Percentiles rank a stretch among this genome's conserved stretches.
Evolutionary conservation across 2,329 filamentous ascomycete genomes (phyloP).

Genomic region (Ophiognomonia clavigignenti-juglandacearum): DNA sequence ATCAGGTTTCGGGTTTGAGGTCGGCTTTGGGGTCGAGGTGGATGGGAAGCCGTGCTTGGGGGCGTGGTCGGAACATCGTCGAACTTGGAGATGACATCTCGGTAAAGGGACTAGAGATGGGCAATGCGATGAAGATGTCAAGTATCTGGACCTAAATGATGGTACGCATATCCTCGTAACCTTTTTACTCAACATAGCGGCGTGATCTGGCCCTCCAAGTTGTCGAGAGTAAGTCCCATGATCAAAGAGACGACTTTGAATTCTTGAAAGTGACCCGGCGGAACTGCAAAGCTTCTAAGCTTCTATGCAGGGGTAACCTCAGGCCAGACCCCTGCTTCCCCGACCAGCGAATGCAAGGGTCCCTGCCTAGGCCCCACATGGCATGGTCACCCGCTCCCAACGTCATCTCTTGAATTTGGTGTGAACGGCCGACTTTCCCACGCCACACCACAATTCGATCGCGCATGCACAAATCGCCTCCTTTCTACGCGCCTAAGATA

Average conservation of each 20-base stretch:
- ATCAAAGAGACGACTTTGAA: neutral
- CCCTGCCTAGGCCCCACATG: neutral
- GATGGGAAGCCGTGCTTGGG: constrained; percentile 9
- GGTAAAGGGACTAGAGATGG: neutral
- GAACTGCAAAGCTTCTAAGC: neutral
- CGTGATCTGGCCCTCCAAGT: neutral
- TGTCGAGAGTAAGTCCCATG: neutral
- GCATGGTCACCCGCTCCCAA: neutral
- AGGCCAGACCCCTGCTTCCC: no score
- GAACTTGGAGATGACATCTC: neutral
- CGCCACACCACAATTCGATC: neutral
- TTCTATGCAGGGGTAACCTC: no score
- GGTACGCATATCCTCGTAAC: constrained; percentile 17
- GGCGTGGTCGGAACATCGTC: constrained; percentile 26
- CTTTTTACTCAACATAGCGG: constrained; percentile 24
- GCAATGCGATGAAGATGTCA: neutral
- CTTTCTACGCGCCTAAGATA: neutral
- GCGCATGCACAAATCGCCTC: neutral
- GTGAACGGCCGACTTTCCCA: neutral
- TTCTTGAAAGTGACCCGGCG: neutral
- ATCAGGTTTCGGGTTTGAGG: constrained; percentile 31
- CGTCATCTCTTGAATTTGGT: neutral
- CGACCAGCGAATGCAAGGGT: no score
- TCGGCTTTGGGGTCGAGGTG: constrained; percentile 12
- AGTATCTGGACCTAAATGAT: neutral